Evolutionary conservation across 2,329 filamentous ascomycete genomes (phyloP).

Genomic region (Sclerotinia minor): DNA sequence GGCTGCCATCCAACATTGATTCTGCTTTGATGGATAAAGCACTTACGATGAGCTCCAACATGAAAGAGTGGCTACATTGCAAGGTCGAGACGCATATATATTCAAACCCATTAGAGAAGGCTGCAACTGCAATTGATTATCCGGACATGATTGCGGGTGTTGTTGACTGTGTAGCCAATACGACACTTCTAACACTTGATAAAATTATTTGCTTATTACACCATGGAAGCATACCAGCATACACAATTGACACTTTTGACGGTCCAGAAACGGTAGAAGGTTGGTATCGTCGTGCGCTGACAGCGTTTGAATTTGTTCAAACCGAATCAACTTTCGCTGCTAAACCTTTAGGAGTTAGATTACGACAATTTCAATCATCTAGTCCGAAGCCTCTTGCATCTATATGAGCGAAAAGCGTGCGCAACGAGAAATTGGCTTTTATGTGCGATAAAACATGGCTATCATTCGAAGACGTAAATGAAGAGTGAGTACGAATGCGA

Average conservation of each 20-base stretch:
- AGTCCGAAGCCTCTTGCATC: neutral
- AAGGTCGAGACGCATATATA: conserved; percentile 6
- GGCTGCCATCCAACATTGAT: neutral
- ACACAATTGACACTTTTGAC: neutral
- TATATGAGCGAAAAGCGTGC: neutral
- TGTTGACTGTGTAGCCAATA: conserved; percentile 19
- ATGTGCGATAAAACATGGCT: too few relatives aligned
- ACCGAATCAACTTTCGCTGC: conserved; percentile 2
- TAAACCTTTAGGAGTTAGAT: neutral
- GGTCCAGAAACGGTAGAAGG: neutral
- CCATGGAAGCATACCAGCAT: neutral
- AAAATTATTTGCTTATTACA: conserved; percentile 10
- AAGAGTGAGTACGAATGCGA: too few relatives aligned
- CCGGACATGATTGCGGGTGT: conserved; percentile 12
- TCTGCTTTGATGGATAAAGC: neutral
- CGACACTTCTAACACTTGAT: conserved; percentile 5
- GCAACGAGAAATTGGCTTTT: too few relatives aligned
- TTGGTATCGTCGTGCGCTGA: conserved; percentile 17
- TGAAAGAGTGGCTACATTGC: neutral
- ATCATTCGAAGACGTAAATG: too few relatives aligned
- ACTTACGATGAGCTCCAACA: neutral
- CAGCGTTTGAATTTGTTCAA: conserved; percentile 9
- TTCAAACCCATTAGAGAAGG: too few relatives aligned
- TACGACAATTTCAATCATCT: conserved; percentile 6
- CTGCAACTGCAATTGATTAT: neutral